Percentiles rank a stretch among this genome's conserved stretches.
These are phyloP conservation scores for Arabis alpina DNA, from an alignment of 345 rosid species.

Conservation along the genomic window DNA sequence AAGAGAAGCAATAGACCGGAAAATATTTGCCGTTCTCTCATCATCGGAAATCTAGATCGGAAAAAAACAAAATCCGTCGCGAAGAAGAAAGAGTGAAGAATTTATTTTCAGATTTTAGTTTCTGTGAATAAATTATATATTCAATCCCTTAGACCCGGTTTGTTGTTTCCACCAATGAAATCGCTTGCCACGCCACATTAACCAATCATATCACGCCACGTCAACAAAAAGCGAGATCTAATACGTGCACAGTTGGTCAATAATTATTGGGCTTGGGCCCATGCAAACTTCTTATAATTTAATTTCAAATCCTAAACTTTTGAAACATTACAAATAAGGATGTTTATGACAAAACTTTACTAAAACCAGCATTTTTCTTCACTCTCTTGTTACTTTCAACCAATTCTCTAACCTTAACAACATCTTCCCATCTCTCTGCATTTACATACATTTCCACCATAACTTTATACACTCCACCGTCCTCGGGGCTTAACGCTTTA, in stretches of 20 bases:
- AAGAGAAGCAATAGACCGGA: constrained; percentile 52
- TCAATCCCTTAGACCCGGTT: constrained; percentile 37
- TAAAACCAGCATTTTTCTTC: constrained; percentile 59
- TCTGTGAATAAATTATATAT: constrained; percentile 35
- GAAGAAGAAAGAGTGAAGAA: neutral
- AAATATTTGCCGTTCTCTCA: constrained; percentile 53
- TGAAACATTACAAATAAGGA: constrained; percentile 41
- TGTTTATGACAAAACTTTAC: constrained; percentile 53
- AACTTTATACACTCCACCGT: constrained; percentile 71
- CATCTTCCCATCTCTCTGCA: constrained; percentile 75
- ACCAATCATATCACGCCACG: constrained; percentile 38
- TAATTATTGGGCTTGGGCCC: constrained; percentile 31
- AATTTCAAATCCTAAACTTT: neutral
- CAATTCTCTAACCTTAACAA: constrained; percentile 54
- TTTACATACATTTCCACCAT: constrained; percentile 71
- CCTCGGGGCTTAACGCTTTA: constrained; percentile 64
- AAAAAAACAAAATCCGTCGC: constrained; percentile 2
- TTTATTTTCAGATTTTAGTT: constrained; percentile 12
- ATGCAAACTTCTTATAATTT: neutral
- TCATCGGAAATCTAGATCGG: constrained; percentile 36
- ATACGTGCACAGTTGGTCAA: constrained; percentile 27
- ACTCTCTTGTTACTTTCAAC: constrained; percentile 49
- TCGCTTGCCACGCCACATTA: constrained; percentile 36
- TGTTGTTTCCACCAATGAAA: constrained; percentile 43
- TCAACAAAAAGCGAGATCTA: constrained; percentile 19